Evolutionary conservation across 129 eudicot species (phyloP).

Genomic region (Erigeron canadensis): DNA sequence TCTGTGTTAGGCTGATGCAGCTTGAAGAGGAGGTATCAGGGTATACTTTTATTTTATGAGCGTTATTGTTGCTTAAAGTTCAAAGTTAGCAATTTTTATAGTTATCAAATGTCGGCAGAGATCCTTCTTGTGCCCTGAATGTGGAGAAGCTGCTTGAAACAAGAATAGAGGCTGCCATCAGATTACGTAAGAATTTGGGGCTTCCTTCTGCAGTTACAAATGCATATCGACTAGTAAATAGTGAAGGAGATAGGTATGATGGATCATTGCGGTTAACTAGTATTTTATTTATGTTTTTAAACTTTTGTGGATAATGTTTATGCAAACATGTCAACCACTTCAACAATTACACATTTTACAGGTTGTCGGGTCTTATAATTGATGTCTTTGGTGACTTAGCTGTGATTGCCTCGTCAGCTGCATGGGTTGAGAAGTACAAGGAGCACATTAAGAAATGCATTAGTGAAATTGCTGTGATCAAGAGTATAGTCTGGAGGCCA

Average conservation of each 20-base stretch:
- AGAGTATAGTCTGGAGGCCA: constrained; percentile 72
- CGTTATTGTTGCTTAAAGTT: not conserved
- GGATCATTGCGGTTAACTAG: not conserved
- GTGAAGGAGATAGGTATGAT: constrained; percentile 93
- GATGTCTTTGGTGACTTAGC: constrained; percentile 90
- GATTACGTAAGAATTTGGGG: constrained; percentile 61
- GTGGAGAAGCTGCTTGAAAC: constrained; percentile 68
- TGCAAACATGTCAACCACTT: not conserved
- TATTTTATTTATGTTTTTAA: not conserved
- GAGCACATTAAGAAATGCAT: constrained; percentile 62
- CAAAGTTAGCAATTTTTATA: not conserved
- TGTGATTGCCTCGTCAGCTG: constrained; percentile 95
- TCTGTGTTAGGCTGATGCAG: constrained; percentile 92
- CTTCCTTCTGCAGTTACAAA: constrained; percentile 77
- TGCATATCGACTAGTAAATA: constrained; percentile 93
- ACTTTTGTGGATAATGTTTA: not conserved
- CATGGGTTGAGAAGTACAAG: constrained; percentile 95
- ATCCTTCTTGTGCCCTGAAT: constrained; percentile 74
- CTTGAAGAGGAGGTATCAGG: constrained; percentile 69
- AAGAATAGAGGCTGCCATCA: constrained; percentile 63
- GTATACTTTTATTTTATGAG: constrained; percentile 21
- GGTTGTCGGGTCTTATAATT: constrained; percentile 92
- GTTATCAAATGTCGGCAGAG: constrained; percentile 44
- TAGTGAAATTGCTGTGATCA: constrained; percentile 43
- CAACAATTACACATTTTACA: constrained; percentile 20